Conservation (phyloP, 2,329 filamentous ascomycete genomes). For the Colletotrichum destructivum region DNA sequence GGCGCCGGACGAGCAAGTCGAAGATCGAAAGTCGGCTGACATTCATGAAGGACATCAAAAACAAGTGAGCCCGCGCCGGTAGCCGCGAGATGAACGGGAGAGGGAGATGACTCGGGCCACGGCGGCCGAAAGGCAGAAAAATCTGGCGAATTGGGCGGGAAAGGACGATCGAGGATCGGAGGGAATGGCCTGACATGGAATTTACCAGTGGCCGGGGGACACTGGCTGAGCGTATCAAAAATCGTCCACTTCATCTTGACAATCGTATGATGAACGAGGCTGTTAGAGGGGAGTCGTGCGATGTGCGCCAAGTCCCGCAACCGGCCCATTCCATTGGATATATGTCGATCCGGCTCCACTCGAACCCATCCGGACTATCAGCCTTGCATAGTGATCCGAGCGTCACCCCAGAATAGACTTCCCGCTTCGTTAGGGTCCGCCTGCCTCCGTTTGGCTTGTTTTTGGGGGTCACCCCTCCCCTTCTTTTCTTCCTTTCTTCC, state of each 20-base stretch:
- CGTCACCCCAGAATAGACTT: constrained; percentile 37
- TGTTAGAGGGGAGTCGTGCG: constrained; percentile 50
- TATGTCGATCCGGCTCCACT: constrained; percentile 20
- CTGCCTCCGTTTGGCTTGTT: constrained; percentile 16
- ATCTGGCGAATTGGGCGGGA: constrained; percentile 20
- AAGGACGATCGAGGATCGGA: constrained; percentile 26
- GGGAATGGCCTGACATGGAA: constrained; percentile 43
- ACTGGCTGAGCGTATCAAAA: constrained; percentile 40
- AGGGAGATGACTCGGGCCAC: constrained; percentile 33
- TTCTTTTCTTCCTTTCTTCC: neutral
- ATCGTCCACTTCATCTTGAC: constrained; percentile 42
- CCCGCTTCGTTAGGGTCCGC: constrained; percentile 36
- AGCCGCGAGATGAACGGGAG: constrained; percentile 24
- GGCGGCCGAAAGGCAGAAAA: constrained; percentile 29
- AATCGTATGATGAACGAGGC: constrained; percentile 59
- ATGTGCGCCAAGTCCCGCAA: constrained; percentile 36
- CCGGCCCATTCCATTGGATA: constrained; percentile 26
- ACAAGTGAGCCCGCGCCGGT: constrained; percentile 33
- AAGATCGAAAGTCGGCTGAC: constrained; percentile 31
- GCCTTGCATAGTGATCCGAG: constrained; percentile 35
- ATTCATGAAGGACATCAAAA: constrained; percentile 14
- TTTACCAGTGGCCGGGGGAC: constrained; percentile 41
- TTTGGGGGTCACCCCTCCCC: neutral
- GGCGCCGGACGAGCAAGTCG: constrained; percentile 19
- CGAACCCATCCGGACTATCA: constrained; percentile 9